Percentiles rank a stretch among this genome's conserved stretches.
Evolutionary conservation across 1,284 basidiomycete genomes (phyloP).

Genomic region (Neotropicomus parvogracilis): DNA sequence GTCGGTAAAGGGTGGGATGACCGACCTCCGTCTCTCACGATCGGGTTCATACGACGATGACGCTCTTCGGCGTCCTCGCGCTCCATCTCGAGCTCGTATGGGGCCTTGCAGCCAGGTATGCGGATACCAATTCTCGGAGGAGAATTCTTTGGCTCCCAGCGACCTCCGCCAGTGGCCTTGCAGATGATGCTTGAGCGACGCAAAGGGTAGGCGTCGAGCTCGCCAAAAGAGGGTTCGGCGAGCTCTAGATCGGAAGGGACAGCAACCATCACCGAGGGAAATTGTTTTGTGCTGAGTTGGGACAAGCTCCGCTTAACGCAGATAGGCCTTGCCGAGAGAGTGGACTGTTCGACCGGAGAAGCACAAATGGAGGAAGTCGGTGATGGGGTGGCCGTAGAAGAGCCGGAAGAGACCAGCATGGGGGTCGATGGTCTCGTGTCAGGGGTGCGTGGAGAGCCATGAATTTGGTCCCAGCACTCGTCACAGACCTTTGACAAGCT

Average conservation of each 20-base stretch:
- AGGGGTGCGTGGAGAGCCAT: conserved; percentile 50
- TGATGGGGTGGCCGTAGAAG: conserved; percentile 30
- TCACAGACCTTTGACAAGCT: conserved; percentile 58
- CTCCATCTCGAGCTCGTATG: conserved; percentile 64
- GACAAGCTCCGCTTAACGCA: conserved; percentile 32
- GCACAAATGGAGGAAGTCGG: conserved; percentile 36
- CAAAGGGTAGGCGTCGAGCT: conserved; percentile 67
- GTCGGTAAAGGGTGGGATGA: conserved; percentile 4
- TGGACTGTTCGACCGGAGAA: conserved; percentile 35
- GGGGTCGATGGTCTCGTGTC: conserved; percentile 36
- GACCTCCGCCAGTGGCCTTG: conserved; percentile 70
- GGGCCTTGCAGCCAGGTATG: conserved; percentile 59
- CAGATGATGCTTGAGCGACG: conserved; percentile 60
- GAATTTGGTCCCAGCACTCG: conserved; percentile 68
- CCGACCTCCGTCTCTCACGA: conserved; percentile 59
- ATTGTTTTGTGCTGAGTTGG: conserved; percentile 25
- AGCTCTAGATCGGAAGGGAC: conserved; percentile 29
- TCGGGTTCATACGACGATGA: conserved; percentile 49
- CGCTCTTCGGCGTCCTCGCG: conserved; percentile 52
- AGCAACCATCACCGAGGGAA: conserved; percentile 36
- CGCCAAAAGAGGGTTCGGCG: conserved; percentile 48
- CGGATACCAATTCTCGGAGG: conserved; percentile 47
- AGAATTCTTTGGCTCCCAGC: conserved; percentile 64
- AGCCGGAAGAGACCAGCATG: conserved; percentile 30
- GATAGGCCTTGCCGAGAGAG: conserved; percentile 20